Conservation (phyloP, 1,284 basidiomycete species). For the Sanghuangporus weigelae region DNA sequence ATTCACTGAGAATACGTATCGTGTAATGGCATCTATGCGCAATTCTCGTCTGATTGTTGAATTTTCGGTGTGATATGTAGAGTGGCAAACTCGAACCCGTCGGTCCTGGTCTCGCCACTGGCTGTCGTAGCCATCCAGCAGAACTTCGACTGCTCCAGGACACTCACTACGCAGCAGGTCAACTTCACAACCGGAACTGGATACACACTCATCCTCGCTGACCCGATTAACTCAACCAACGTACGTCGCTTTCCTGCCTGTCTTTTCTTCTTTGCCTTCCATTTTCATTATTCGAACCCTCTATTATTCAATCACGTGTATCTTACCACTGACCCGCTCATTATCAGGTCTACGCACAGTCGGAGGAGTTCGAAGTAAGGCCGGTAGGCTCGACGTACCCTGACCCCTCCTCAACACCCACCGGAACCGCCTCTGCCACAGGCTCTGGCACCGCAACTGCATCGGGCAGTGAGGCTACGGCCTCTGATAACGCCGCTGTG, state of each 20-base stretch:
- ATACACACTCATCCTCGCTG: conserved; percentile 55
- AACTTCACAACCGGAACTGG: conserved; percentile 38
- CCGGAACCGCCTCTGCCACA: conserved; percentile 19
- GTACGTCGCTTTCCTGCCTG: conserved; percentile 29
- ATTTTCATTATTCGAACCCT: conserved; percentile 8
- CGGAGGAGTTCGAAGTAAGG: conserved; percentile 64
- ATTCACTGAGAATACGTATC: too few species aligned
- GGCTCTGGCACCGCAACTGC: conserved; percentile 26
- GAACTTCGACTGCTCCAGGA: conserved; percentile 57
- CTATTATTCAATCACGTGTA: conserved; percentile 2
- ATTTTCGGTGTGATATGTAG: conserved; percentile 25
- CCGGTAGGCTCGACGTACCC: conserved; percentile 58
- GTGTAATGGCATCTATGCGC: too few species aligned
- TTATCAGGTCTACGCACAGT: conserved; percentile 56
- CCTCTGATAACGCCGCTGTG: background rate
- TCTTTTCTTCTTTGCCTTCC: background rate
- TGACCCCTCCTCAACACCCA: conserved; percentile 32
- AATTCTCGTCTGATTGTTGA: too few species aligned
- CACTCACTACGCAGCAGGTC: conserved; percentile 44
- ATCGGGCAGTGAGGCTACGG: background rate
- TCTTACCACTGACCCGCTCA: background rate
- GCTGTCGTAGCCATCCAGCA: conserved; percentile 45
- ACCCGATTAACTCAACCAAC: conserved; percentile 51
- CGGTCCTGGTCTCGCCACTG: conserved; percentile 29
- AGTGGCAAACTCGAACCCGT: conserved; percentile 34